A percentile compares a stretch with the other conserved stretches of the same genome.
Conservation (phyloP, 768 basidiomycete species). For the Ramaria sp. region DNA sequence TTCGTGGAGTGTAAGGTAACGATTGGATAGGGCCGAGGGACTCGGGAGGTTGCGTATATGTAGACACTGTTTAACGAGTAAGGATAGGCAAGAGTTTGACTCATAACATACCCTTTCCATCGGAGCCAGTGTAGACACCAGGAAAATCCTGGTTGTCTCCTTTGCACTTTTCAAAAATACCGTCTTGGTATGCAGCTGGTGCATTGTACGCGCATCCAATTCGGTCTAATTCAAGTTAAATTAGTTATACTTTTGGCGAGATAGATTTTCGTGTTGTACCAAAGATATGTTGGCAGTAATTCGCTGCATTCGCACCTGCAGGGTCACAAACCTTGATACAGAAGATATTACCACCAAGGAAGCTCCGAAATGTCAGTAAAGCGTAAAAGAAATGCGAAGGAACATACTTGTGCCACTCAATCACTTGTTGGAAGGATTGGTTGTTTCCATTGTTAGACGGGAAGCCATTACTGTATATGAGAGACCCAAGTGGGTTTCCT, state of each 20-base stretch:
- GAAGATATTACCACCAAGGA: conserved; percentile 55
- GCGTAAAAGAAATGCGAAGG: not conserved
- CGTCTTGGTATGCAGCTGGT: conserved; percentile 48
- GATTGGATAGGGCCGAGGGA: conserved; percentile 31
- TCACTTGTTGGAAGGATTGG: conserved; percentile 38
- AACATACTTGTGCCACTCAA: conserved; percentile 58
- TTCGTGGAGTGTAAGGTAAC: conserved; percentile 31
- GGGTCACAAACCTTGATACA: conserved; percentile 71
- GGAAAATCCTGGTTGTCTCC: conserved; percentile 55
- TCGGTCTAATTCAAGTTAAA: conserved; percentile 31
- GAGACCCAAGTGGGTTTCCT: conserved; percentile 72
- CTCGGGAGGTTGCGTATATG: conserved; percentile 39
- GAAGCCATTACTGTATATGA: conserved; percentile 53
- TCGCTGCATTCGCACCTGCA: conserved; percentile 31
- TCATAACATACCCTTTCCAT: conserved; percentile 21
- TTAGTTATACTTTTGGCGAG: not conserved
- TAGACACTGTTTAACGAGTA: conserved; percentile 16
- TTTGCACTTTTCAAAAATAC: conserved; percentile 52
- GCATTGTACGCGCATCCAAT: conserved; percentile 69
- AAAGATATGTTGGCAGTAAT: conserved; percentile 60
- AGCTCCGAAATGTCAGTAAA: conserved; percentile 30
- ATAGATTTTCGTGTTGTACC: conserved; percentile 3
- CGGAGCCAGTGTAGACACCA: conserved; percentile 33
- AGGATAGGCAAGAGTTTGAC: too few relatives aligned
- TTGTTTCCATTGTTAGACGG: conserved; percentile 30